These are phyloP conservation scores for Beauveria pseudobassiana DNA, from an alignment of 2,329 filamentous ascomycete genomes.

Conservation along the genomic window DNA sequence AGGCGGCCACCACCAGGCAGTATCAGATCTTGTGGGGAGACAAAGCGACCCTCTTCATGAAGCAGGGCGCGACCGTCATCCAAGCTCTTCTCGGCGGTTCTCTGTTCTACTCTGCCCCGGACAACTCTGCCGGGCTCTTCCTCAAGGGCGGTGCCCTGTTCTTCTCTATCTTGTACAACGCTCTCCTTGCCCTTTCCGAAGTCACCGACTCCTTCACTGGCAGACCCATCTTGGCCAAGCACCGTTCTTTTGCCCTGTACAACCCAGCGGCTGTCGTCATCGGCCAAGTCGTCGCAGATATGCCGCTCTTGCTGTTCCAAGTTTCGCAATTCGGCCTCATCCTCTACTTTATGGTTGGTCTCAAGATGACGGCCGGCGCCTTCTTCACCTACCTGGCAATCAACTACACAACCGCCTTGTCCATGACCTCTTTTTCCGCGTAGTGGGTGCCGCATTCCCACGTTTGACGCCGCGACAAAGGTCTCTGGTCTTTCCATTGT, in stretches of 20 bases:
- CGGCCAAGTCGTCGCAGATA: not conserved
- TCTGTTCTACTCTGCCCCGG: too few species aligned
- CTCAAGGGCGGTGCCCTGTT: too few species aligned
- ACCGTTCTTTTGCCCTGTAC: not conserved
- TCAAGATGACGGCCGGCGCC: not conserved
- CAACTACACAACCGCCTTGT: not conserved
- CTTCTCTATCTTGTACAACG: too few species aligned
- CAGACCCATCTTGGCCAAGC: slow-evolving; percentile 63
- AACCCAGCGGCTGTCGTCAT: slow-evolving; percentile 48
- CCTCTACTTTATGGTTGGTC: not conserved
- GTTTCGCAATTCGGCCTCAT: too few species aligned
- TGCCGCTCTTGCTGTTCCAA: too few species aligned
- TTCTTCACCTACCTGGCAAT: not conserved
- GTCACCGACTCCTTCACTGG: slow-evolving; percentile 68
- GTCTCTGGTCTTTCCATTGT: not conserved
- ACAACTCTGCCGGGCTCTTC: too few species aligned
- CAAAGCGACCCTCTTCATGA: too few species aligned
- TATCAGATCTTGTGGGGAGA: too few species aligned
- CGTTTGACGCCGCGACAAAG: not conserved
- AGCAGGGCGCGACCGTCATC: too few species aligned
- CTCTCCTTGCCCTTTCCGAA: too few species aligned
- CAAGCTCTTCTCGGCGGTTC: too few species aligned
- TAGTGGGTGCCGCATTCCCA: not conserved
- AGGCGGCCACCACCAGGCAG: too few species aligned
- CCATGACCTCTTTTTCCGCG: not conserved